phyloP scores from a whole-genome alignment of 2,329 filamentous ascomycete genomes.

The Cryphonectria japonica region DNA sequence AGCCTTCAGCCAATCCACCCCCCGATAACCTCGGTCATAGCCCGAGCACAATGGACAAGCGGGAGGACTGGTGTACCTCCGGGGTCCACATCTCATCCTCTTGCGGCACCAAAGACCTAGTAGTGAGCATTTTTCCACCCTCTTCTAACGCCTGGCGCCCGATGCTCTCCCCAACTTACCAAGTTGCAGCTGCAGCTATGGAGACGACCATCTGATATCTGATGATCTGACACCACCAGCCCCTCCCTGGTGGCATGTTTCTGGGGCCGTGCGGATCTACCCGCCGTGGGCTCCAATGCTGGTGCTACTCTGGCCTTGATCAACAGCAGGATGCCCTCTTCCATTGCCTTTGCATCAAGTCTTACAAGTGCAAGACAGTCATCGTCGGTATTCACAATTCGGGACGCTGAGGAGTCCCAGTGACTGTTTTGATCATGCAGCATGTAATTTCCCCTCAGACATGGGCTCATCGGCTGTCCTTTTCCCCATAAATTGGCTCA shows the following conservation, averaged over 20 bases:
- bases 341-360: background rate
- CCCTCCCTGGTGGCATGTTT: slow-evolving; percentile 27
- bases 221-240: slow-evolving; percentile 25
- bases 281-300: slow-evolving; percentile 17
- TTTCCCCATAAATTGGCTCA: background rate
- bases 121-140: slow-evolving; percentile 4
- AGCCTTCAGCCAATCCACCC: background rate
- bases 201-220: slow-evolving; percentile 25
- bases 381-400: too few species aligned
- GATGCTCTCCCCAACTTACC: background rate
- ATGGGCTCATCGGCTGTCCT: background rate
- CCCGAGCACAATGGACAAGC: slow-evolving; percentile 17
- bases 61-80: slow-evolving; percentile 12
- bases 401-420: background rate
- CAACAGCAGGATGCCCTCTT: slow-evolving; percentile 8
- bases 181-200: slow-evolving; percentile 13
- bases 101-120: background rate
- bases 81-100: background rate
- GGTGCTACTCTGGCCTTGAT: slow-evolving; percentile 16
- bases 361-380: background rate
- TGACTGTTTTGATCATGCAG: background rate
- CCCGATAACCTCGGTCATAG: slow-evolving; percentile 20
- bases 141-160: background rate
- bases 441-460: background rate
- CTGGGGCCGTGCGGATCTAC: slow-evolving; percentile 26